phyloP scores from a whole-genome alignment of 1,139 yeast genomes.

The Lodderomyces elongisporus region DNA sequence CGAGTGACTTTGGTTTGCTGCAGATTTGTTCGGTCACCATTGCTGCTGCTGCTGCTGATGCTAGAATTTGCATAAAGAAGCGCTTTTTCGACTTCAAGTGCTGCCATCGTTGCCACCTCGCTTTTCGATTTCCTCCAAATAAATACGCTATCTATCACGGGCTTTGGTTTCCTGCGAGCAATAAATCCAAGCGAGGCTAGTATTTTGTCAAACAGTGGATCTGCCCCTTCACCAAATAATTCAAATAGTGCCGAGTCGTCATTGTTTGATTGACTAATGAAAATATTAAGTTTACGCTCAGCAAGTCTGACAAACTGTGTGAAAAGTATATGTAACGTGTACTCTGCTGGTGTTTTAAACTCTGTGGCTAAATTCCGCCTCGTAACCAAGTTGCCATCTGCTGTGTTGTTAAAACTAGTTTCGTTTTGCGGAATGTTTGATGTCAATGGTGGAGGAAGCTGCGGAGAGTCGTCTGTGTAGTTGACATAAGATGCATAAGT shows the following conservation, averaged over 20 bases:
- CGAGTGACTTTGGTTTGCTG: too few relatives aligned
- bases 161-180: constrained; percentile 86
- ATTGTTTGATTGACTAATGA: constrained; percentile 63
- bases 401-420: background rate
- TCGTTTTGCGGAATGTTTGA: constrained; percentile 23
- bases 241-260: constrained; percentile 80
- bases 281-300: constrained; percentile 73
- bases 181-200: constrained; percentile 84
- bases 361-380: constrained; percentile 55
- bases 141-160: constrained; percentile 97
- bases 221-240: constrained; percentile 82
- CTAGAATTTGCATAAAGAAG: constrained; percentile 20
- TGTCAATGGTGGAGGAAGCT: constrained; percentile 28
- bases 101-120: constrained; percentile 77
- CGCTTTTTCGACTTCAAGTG: constrained; percentile 51
- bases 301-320: constrained; percentile 94
- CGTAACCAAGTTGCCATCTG: constrained; percentile 18
- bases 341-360: constrained; percentile 81
- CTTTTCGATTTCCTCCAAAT: constrained; percentile 92
- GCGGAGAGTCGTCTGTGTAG: constrained; percentile 29
- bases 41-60: constrained; percentile 9
- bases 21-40: too few relatives aligned
- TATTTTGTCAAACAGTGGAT: constrained; percentile 79
- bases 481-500: too few relatives aligned
- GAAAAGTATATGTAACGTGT: constrained; percentile 87